Base-by-base conservation (phyloP, 371 early-diverging fungal genomes). In the Gilbertella persicaria region DNA sequence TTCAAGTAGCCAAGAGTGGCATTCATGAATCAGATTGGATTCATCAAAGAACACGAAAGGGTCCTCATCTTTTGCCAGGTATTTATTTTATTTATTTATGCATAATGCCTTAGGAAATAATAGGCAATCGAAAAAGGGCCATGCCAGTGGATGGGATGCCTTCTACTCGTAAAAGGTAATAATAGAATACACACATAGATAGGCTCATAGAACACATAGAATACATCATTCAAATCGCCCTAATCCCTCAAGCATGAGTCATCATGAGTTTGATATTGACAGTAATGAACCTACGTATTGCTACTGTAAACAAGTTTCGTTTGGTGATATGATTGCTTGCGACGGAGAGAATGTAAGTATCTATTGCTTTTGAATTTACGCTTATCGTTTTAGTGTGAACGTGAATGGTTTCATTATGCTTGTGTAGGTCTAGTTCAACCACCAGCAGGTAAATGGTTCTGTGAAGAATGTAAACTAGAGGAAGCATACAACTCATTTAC, bases 311-410 rank as follows among this genome's bases (percentile, higher is more conserved):
- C 91, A 93, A 67, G 92, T 96, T 6, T 93, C 93, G 13, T 95
- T 80, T 66, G 96, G 96, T 7, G 92, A 93, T 48, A 96, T 96
- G 96, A 87, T 96, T 58, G 96, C 88, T 12, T 95, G 96, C 64
- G 96, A 96, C 63, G 87, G 90, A 36, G 82, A 79, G 13, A 87
- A 89, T 59, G 90, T 90, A 79, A 63, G 77, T 62, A 8, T 17
- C 48, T 8, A 13, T 1, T 14, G 26, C 24, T 41, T 16, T 38
- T 25, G 19, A 5, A 10, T 17, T 8, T 9, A 19, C 17, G 45
- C 35, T 24, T 13, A 14, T n/a, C 21, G 42, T 19, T 2, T 7
- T 60, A 87, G 84, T 95, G 95, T 66, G 86, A 85, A 40, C 81
- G 83, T 47, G 90, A 93, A 59, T 96, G 97, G 97, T 95, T 93